These are phyloP conservation scores for Sphagnum contortum DNA, from an alignment of 225 moss, liverwort and hornwort species.

Conservation along the genomic window DNA sequence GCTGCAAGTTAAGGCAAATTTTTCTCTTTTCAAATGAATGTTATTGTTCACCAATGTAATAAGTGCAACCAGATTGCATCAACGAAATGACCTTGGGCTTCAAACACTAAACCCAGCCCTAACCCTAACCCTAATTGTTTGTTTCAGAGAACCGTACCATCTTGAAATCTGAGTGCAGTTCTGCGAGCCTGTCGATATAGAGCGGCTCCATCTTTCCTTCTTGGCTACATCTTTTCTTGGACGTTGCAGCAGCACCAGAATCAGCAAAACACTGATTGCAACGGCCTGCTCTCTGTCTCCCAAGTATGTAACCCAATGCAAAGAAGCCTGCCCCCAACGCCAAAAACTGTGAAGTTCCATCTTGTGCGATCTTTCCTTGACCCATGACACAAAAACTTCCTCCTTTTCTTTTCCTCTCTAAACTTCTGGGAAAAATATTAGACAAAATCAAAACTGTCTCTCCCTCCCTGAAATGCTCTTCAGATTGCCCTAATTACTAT, in stretches of 20 bases:
- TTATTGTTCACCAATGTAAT: background rate
- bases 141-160: constrained; percentile 29
- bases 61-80: background rate
- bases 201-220: constrained; percentile 49
- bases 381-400: no score
- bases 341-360: constrained; percentile 24
- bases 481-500: no score
- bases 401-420: no score
- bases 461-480: no score
- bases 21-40: no score
- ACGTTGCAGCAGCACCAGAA: constrained; percentile 9
- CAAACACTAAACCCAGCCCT: no score
- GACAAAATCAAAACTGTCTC: no score
- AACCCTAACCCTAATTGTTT: background rate
- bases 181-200: constrained; percentile 80
- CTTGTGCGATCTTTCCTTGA: background rate
- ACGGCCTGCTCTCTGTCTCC: constrained; percentile 26
- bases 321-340: constrained; percentile 75
- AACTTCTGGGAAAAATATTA: no score
- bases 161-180: constrained; percentile 71
- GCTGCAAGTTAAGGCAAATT: no score
- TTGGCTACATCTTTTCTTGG: background rate
- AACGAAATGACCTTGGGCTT: no score
- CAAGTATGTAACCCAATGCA: constrained; percentile 69
- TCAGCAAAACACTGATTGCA: constrained; percentile 14